Conservation (phyloP, 306 rosid genomes). For the Biancaea sappan region DNA sequence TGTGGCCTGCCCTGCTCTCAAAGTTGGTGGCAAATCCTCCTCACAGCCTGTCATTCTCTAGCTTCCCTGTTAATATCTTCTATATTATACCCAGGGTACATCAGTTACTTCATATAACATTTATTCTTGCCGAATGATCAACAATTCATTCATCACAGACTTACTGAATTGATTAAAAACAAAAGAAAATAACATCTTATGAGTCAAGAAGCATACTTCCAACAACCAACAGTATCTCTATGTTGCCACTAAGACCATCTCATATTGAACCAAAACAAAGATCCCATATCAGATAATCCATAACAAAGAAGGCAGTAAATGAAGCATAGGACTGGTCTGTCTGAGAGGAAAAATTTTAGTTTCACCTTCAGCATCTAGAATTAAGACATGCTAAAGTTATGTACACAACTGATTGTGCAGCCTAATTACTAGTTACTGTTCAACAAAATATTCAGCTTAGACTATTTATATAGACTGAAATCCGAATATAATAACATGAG, state of each 20-base stretch:
- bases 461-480: conserved; percentile 7
- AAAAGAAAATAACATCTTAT: conserved; percentile 5
- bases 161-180: conserved; percentile 2
- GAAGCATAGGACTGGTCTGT: neutral
- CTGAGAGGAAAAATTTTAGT: conserved; percentile 5
- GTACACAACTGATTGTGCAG: neutral
- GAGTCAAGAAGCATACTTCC: conserved; percentile 18
- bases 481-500: neutral
- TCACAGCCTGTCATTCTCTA: too few species aligned
- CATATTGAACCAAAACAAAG: conserved; percentile 15
- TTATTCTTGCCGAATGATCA: conserved; percentile 7
- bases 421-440: neutral
- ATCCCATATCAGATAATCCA: conserved; percentile 16
- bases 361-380: neutral
- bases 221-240: neutral
- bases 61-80: too few species aligned
- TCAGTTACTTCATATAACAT: neutral
- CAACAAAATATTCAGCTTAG: conserved; percentile 11
- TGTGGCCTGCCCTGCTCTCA: too few species aligned
- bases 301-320: neutral
- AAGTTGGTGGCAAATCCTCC: too few species aligned
- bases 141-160: conserved; percentile 15
- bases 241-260: conserved; percentile 22
- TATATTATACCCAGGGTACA: too few species aligned
- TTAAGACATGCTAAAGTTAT: neutral